Evolutionary conservation across 2,329 filamentous ascomycete genomes (phyloP).

Genomic region (Plectosphaerella sp.): DNA sequence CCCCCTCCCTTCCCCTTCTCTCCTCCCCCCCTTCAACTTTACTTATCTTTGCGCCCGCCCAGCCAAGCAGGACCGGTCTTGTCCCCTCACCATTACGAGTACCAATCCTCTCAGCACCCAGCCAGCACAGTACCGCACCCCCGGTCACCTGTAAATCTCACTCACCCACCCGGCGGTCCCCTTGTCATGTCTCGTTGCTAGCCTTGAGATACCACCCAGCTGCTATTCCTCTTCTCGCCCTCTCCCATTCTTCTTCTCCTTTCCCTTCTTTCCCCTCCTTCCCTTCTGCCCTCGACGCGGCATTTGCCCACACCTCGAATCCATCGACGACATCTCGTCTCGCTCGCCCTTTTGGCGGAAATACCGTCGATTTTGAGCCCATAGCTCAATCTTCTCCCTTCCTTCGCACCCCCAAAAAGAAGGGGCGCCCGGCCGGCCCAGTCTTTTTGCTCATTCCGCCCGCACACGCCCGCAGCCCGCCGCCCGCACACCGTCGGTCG

Average conservation of each 20-base stretch:
- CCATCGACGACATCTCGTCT: background rate
- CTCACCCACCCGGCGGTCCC: conserved; percentile 5
- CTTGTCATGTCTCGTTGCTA: conserved; percentile 3
- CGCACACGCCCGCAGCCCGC: background rate
- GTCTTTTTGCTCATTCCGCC: no score
- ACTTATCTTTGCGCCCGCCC: background rate
- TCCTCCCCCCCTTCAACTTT: background rate
- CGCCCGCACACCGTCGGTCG: background rate
- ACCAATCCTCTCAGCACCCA: no score
- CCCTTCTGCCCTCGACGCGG: background rate
- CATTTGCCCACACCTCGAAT: background rate
- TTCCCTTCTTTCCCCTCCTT: background rate
- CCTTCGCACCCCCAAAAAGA: background rate
- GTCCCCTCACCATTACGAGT: no score
- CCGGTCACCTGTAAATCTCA: conserved; percentile 9
- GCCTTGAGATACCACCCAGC: conserved; percentile 6
- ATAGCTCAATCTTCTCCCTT: background rate
- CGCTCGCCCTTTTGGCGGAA: background rate
- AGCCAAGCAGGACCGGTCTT: no score
- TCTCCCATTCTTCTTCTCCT: background rate
- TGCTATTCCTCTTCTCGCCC: conserved; percentile 5
- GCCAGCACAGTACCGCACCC: conserved; percentile 3
- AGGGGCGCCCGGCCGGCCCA: no score
- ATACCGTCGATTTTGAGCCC: background rate
- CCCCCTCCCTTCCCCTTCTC: background rate